A percentile compares a stretch with the other conserved stretches of the same genome.
These are phyloP conservation scores for Suhomyces pyralidae DNA, from an alignment of 805 yeast species.

Conservation along the genomic window DNA sequence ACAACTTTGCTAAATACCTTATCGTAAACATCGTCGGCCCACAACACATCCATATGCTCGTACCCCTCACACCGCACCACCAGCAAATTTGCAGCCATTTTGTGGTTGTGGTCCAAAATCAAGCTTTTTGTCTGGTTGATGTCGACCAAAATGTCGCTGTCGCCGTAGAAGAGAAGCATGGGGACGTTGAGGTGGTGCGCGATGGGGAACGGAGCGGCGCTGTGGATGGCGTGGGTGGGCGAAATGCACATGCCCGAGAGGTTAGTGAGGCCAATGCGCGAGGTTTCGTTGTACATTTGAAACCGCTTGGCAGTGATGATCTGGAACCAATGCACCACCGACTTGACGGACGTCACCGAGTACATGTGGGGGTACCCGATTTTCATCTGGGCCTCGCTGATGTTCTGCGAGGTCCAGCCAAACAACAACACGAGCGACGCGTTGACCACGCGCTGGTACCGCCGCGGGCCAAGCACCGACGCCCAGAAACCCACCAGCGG, in stretches of 20 bases:
- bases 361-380: conserved; percentile 32
- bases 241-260: conserved; percentile 15
- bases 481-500: conserved; percentile 32
- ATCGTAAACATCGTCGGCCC: conserved; percentile 26
- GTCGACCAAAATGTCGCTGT: conserved; percentile 27
- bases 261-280: conserved; percentile 20
- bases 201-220: conserved; percentile 28
- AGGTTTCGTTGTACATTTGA: conserved; percentile 33
- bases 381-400: conserved; percentile 19
- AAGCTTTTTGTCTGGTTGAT: conserved; percentile 21
- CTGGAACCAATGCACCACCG: conserved; percentile 32
- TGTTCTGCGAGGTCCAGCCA: conserved; percentile 27
- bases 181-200: conserved; percentile 27
- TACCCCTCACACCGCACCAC: conserved; percentile 21
- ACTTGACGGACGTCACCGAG: conserved; percentile 27
- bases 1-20: conserved; percentile 20
- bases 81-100: conserved; percentile 20
- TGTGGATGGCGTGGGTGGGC: conserved; percentile 15
- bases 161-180: conserved; percentile 29
- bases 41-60: conserved; percentile 33
- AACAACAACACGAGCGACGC: conserved; percentile 20
- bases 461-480: conserved; percentile 16
- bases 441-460: conserved; percentile 25
- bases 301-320: conserved; percentile 26
- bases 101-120: conserved; percentile 21